A percentile compares a stretch with the other conserved stretches of the same genome.
Evolutionary conservation across 768 basidiomycete genomes (phyloP).

Genomic region (Amanita brunnescens): DNA sequence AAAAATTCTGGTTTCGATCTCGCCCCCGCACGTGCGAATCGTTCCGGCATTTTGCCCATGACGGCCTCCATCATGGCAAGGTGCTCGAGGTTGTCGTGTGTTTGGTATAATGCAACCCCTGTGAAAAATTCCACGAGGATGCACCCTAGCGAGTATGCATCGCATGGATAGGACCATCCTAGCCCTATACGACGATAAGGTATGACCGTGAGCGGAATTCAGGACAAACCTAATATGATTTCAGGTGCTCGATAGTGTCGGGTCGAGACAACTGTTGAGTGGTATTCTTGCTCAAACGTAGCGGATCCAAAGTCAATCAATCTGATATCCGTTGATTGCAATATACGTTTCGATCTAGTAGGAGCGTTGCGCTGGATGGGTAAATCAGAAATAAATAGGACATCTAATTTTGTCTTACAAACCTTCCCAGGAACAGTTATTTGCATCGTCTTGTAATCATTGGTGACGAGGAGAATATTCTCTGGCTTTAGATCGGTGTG

Average conservation of each 20-base stretch:
- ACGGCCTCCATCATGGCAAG: conserved; percentile 99
- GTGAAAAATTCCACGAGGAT: conserved; percentile 99
- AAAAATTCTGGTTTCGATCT: conserved; percentile 90
- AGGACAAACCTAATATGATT: conserved; percentile 85
- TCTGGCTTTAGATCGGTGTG: conserved; percentile 99
- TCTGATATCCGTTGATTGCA: conserved; percentile 85
- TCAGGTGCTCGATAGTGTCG: conserved; percentile 98
- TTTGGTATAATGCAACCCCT: conserved; percentile 97
- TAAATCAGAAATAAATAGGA: conserved; percentile 3
- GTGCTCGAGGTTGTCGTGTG: conserved; percentile 98
- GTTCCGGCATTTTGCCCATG: conserved; percentile 95
- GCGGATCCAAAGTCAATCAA: conserved; percentile 99
- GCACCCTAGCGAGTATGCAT: conserved; percentile 97
- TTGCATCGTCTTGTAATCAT: conserved; percentile 57
- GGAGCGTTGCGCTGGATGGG: conserved; percentile 49
- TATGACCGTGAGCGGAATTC: conserved; percentile 1
- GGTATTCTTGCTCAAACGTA: conserved; percentile 96
- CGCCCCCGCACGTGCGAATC: conserved; percentile 67
- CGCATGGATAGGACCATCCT: conserved; percentile 98
- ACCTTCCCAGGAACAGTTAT: conserved; percentile 64
- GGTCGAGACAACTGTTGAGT: conserved; percentile 96
- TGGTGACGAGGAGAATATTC: conserved; percentile 91
- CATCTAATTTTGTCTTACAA: conserved; percentile 10
- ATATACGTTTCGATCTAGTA: conserved; percentile 64
- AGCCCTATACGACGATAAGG: conserved; percentile 49